Percentiles rank a stretch among this genome's conserved stretches.
These are phyloP conservation scores for Paraphaeosphaeria sporulosa DNA, from an alignment of 2,329 filamentous ascomycete species.

Conservation along the genomic window DNA sequence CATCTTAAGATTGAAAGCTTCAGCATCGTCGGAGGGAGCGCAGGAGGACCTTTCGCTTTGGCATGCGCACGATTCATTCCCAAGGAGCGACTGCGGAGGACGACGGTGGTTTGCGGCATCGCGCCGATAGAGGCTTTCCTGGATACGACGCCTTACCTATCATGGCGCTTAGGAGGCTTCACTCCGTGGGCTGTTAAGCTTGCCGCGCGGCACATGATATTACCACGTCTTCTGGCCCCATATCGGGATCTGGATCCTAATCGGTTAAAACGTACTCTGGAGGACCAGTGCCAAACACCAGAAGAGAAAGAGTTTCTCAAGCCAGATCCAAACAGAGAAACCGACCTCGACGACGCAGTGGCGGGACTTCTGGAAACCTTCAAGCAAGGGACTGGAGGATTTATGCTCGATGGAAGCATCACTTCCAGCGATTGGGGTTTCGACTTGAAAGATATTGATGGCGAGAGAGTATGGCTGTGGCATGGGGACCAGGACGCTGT, in stretches of 20 bases:
- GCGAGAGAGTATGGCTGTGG: conserved; percentile 25
- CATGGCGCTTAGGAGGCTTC: conserved; percentile 22
- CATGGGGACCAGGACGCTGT: conserved; percentile 31
- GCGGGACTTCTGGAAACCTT: conserved; percentile 27
- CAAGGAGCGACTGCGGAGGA: conserved; percentile 21
- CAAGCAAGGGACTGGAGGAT: conserved; percentile 25
- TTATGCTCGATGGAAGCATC: conserved; percentile 24
- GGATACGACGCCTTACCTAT: conserved; percentile 20
- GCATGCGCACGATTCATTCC: conserved; percentile 27
- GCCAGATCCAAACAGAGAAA: conserved; percentile 19
- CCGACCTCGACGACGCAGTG: conserved; percentile 26
- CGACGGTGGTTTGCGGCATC: conserved; percentile 26
- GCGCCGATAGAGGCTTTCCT: conserved; percentile 25
- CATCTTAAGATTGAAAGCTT: conserved; percentile 19
- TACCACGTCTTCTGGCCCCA: conserved; percentile 24
- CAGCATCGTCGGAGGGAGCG: conserved; percentile 23
- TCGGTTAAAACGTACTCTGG: conserved; percentile 27
- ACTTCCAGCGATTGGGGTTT: conserved; percentile 30
- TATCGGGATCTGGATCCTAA: conserved; percentile 26
- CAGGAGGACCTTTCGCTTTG: conserved; percentile 25
- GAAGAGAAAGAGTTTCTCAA: conserved; percentile 28
- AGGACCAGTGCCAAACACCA: conserved; percentile 27
- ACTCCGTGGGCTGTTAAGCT: conserved; percentile 18
- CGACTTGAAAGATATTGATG: conserved; percentile 25
- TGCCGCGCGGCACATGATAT: conserved; percentile 23